Percentiles rank a stretch among this genome's conserved stretches.
phyloP scores from a whole-genome alignment of 1,284 basidiomycete species.

The Moesziomyces sp. region DNA sequence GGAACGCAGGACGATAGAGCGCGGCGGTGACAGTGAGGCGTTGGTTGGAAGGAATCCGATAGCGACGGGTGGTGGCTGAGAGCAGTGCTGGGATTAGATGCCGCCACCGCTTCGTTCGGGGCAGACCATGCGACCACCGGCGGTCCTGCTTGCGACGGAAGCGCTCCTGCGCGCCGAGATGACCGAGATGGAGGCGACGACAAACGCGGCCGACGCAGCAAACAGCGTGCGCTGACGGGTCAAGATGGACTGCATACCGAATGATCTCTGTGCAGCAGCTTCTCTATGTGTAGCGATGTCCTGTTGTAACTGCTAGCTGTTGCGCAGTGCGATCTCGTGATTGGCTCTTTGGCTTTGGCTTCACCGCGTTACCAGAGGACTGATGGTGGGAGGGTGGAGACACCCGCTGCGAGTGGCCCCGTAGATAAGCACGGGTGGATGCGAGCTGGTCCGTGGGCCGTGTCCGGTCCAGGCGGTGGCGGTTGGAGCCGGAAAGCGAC shows the following conservation, averaged over 20 bases:
- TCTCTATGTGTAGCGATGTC: not conserved
- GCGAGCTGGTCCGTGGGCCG: not conserved
- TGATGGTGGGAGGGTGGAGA: not conserved
- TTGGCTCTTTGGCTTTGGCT: no score
- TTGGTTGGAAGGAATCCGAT: no score
- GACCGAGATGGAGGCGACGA: conserved; percentile 38
- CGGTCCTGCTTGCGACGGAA: conserved; percentile 31
- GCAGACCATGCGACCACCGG: conserved; percentile 34
- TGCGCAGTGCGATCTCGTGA: no score
- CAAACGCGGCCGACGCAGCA: conserved; percentile 35
- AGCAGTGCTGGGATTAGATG: conserved; percentile 11
- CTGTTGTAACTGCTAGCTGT: no score
- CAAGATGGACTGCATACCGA: conserved; percentile 28
- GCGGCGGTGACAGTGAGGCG: no score
- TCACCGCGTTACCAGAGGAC: not conserved
- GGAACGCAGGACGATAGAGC: no score
- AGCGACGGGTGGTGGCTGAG: not conserved
- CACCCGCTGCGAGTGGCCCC: not conserved
- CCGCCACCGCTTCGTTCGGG: conserved; percentile 50
- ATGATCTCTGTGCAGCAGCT: not conserved
- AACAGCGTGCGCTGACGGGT: conserved; percentile 34
- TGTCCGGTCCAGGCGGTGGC: not conserved
- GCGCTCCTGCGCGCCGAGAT: conserved; percentile 40
- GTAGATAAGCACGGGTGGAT: not conserved
- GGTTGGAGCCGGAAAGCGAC: no score